Base-by-base conservation (phyloP, 2,329 filamentous ascomycete species). In the Stemphylium lycopersici region DNA sequence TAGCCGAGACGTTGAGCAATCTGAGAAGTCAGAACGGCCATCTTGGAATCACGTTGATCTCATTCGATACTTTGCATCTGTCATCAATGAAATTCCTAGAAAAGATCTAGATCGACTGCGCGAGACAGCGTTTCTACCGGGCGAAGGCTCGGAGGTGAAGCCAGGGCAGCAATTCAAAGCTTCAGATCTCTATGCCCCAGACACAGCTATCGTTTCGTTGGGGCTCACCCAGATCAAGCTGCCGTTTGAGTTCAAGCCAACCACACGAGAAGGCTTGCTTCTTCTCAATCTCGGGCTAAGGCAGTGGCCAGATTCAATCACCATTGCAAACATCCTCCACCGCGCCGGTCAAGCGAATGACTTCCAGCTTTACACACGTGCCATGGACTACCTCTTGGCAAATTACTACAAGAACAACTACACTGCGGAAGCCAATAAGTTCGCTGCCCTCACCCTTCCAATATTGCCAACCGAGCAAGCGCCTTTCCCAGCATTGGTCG, bases 1-100 rank as follows among this genome's bases (percentile, higher is more conserved):
- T 62, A 87, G 84, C 46, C 82, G 83, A 13, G 80, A 86, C 12
- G 74, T 73, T 8, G 79, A 80, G n/a, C 58, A 74, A 37, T 11
- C 47, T 0, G 52, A 51, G 2, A 55, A 55, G 2, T 70, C 77
- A 16, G 82, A 83, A 22, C 80, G 79, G 18, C 77, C 79, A 18
- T 83, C 87, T 73, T 96, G 91, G 90, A 97, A 91, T 53, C 93
- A 98, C 71, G 87, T 96, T 56, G 93, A 99, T 71, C 81, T 99
- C 22, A 92, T 99, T 75, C 93, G 92, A 66, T 99, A 99, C 66
- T 84, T 99, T 38, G 86, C 93, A 10, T 96, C 93, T 7, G 95
- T 99, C 24, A 87, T 86, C 56, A 85, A 90, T 47, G 95, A 99
- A 64, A 97, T 99, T 55, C 95, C 95, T 0, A 75, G 78, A 8